phyloP scores from a whole-genome alignment of 352 stramenopile genomes.

The Globisporangium yorkense region DNA sequence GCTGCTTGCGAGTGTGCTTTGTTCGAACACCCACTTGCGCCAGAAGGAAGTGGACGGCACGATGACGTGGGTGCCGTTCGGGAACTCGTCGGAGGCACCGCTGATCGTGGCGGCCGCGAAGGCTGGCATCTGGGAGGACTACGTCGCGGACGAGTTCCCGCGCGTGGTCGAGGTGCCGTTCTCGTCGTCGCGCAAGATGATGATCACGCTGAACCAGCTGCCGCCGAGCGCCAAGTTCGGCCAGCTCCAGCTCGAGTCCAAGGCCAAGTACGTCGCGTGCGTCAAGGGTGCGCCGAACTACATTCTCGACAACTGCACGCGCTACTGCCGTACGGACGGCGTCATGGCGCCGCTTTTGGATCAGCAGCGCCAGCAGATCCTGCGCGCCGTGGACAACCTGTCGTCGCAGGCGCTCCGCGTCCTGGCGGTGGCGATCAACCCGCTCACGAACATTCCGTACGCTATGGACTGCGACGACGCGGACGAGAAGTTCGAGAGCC shows the following conservation, averaged over 20 bases:
- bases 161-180: conserved; percentile 91
- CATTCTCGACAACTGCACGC: conserved; percentile 62
- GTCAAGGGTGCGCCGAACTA: conserved; percentile 74
- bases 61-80: conserved; percentile 44
- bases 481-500: conserved; percentile 58
- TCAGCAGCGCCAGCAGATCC: conserved; percentile 42
- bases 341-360: conserved; percentile 34
- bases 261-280: conserved; percentile 41
- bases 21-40: conserved; percentile 70
- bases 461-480: conserved; percentile 39
- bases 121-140: conserved; percentile 55
- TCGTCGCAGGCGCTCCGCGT: conserved; percentile 82
- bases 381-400: conserved; percentile 51
- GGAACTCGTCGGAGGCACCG: conserved; percentile 71
- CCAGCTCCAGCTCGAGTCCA: conserved; percentile 24
- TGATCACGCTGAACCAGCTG: conserved; percentile 76
- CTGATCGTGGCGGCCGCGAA: conserved; percentile 68
- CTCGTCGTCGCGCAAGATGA: conserved; percentile 93
- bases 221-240: conserved; percentile 36
- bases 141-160: conserved; percentile 45
- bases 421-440: conserved; percentile 86
- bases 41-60: conserved; percentile 47
- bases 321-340: conserved; percentile 40
- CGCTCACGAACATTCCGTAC: conserved; percentile 42
- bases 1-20: conserved; percentile 56